Conservation (phyloP, 2,329 filamentous ascomycete genomes). For the Paracorniculantispora psalliotae region DNA sequence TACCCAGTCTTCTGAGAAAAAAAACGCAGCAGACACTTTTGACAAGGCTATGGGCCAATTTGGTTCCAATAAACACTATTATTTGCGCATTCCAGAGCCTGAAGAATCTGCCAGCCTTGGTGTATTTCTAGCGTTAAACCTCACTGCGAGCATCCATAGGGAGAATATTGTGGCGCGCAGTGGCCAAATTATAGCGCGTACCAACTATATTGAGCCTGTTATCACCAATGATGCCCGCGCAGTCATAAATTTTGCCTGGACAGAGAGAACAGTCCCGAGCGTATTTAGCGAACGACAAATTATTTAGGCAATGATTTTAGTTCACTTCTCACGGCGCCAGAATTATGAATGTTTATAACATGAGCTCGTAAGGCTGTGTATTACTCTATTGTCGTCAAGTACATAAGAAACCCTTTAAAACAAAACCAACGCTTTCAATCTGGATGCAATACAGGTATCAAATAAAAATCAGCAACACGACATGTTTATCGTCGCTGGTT, state of each 20-base stretch:
- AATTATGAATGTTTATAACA: background rate
- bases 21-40: background rate
- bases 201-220: constrained; percentile 10
- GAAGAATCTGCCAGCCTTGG: constrained; percentile 18
- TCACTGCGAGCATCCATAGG: constrained; percentile 15
- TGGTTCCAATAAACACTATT: constrained; percentile 13
- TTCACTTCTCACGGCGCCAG: too few species aligned
- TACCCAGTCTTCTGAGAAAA: background rate
- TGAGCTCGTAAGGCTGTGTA: constrained; percentile 1
- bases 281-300: too few species aligned
- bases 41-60: background rate
- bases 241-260: background rate
- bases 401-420: background rate
- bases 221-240: constrained; percentile 6
- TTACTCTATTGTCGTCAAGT: background rate
- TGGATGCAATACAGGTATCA: background rate
- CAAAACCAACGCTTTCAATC: constrained; percentile 2
- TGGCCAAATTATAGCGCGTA: constrained; percentile 15
- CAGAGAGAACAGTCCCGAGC: too few species aligned
- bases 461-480: background rate
- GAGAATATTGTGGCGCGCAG: constrained; percentile 19
- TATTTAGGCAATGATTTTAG: too few species aligned
- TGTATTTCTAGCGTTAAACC: constrained; percentile 17
- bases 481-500: background rate
- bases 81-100: constrained; percentile 15